These are phyloP conservation scores for Diaporthe destruens DNA, from an alignment of 2,329 filamentous ascomycete species.

Conservation along the genomic window DNA sequence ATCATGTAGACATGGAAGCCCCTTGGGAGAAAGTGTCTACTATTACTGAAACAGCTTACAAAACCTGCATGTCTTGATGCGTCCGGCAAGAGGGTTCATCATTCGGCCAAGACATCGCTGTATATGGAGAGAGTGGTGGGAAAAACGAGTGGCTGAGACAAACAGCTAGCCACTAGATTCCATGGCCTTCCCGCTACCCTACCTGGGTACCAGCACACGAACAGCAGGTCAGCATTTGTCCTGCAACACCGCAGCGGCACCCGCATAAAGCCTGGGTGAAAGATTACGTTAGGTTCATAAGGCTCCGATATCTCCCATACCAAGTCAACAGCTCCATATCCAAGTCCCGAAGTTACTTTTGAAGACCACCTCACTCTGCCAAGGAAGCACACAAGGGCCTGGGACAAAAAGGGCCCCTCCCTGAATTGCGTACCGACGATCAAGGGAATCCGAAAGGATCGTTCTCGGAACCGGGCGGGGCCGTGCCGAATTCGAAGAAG, in stretches of 20 bases:
- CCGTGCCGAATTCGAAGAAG: conserved; percentile 21
- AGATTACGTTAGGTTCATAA: neutral
- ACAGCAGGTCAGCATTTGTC: neutral
- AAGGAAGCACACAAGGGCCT: too few species aligned
- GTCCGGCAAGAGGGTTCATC: neutral
- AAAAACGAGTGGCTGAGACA: too few species aligned
- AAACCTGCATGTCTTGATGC: neutral
- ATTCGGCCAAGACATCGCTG: neutral
- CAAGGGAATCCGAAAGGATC: conserved; percentile 10
- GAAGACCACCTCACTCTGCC: neutral
- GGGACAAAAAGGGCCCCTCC: neutral
- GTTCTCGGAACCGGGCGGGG: neutral
- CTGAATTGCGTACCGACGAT: neutral
- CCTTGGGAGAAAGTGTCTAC: neutral
- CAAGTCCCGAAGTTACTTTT: neutral
- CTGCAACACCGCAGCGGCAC: neutral
- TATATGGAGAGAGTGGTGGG: neutral
- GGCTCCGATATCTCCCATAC: neutral
- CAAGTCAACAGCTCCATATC: neutral
- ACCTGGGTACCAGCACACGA: neutral
- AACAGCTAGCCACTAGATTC: neutral
- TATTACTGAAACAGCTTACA: neutral
- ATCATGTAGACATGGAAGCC: neutral
- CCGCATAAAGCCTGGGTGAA: neutral
- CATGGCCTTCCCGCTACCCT: neutral